phyloP scores from a whole-genome alignment of 805 yeast species.

The Myxozyma mucilagina region DNA sequence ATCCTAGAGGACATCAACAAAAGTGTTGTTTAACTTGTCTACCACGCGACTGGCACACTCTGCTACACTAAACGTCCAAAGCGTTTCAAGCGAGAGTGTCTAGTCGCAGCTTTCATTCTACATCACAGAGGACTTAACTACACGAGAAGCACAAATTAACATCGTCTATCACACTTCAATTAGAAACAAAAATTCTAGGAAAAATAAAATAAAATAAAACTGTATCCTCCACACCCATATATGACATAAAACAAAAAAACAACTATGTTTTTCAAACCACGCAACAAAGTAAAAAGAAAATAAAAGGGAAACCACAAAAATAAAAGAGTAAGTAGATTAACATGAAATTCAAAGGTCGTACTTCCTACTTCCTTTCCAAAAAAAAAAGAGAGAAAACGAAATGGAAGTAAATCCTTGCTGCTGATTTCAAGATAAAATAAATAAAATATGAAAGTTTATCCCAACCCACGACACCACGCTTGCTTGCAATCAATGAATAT shows the following conservation, averaged over 20 bases:
- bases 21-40: too few species aligned
- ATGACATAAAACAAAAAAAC: constrained; percentile 6
- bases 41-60: too few species aligned
- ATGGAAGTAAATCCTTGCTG: neutral
- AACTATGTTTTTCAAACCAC: too few species aligned
- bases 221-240: constrained; percentile 10
- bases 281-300: neutral
- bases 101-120: too few species aligned
- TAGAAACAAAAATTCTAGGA: neutral
- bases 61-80: too few species aligned
- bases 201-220: constrained; percentile 1
- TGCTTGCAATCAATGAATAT: constrained; percentile 1
- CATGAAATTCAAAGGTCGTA: constrained; percentile 1
- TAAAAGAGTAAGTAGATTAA: neutral
- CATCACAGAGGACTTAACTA: too few species aligned
- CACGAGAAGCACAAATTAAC: neutral
- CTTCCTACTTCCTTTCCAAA: constrained; percentile 1
- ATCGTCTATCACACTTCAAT: constrained; percentile 17
- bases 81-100: too few species aligned
- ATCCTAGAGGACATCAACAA: too few species aligned
- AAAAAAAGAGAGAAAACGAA: neutral
- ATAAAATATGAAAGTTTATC: neutral
- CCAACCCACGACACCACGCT: constrained; percentile 10
- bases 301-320: neutral
- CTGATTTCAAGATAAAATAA: neutral